Conservation (phyloP, 805 yeast species). For the Suhomyces pyralidae region DNA sequence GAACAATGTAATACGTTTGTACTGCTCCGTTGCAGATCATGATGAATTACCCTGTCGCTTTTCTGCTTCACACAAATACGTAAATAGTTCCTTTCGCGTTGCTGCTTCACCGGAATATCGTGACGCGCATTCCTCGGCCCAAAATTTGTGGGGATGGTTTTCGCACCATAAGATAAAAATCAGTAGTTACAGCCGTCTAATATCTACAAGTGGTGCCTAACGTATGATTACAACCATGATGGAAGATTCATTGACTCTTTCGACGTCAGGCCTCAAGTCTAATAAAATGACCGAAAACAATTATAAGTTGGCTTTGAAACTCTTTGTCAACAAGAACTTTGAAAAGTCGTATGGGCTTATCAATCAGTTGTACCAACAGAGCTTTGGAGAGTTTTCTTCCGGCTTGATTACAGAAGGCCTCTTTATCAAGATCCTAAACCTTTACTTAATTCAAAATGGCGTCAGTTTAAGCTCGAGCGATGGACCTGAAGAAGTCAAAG, state of each 20-base stretch:
- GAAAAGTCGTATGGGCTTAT: slow-evolving; percentile 29
- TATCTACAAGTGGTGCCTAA: neutral
- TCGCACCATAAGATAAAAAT: neutral
- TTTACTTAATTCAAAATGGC: slow-evolving; percentile 38
- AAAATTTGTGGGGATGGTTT: neutral
- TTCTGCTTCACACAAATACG: neutral
- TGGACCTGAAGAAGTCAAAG: slow-evolving; percentile 5
- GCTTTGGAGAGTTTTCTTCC: slow-evolving; percentile 19
- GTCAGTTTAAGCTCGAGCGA: slow-evolving; percentile 11
- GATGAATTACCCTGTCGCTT: neutral
- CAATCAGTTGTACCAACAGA: slow-evolving; percentile 18
- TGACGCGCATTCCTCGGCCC: neutral
- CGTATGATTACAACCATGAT: neutral
- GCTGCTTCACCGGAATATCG: neutral
- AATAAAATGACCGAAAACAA: slow-evolving; percentile 6
- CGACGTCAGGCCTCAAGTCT: neutral
- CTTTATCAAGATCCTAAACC: slow-evolving; percentile 32
- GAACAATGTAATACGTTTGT: too few relatives aligned
- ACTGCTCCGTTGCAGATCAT: too few relatives aligned
- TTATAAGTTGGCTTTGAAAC: slow-evolving; percentile 36
- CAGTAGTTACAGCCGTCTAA: neutral
- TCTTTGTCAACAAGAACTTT: slow-evolving; percentile 38
- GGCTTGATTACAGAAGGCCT: slow-evolving; percentile 25
- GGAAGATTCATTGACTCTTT: slow-evolving; percentile 2
- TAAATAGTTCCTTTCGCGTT: neutral